Base-by-base conservation (phyloP, 768 basidiomycete genomes). In the Russula dissimulans region DNA sequence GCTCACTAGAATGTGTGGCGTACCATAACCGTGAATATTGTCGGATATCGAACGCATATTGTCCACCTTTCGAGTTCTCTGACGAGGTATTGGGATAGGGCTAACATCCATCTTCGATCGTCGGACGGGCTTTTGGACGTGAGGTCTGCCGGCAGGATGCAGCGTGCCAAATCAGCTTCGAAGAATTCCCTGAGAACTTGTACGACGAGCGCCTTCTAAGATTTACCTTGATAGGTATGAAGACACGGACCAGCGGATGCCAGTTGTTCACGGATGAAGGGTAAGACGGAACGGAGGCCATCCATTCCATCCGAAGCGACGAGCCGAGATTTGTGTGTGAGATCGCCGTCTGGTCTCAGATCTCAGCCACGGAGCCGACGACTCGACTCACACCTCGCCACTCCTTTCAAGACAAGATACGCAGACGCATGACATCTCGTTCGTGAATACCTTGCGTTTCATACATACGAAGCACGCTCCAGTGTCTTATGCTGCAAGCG, bases 1-100 rank as follows among this genome's bases (percentile, higher is more conserved):
- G n/a, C n/a, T 12, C 36, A 29, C 17, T 18, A n/a, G 34, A 47
- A 48, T 12, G 36, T 14, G 50, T 17, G 22, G 34, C 61, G 51
- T 32, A 62, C 61, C 56, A 11, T 53, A 49, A 14, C 56, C 56
- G 14, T 62, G 61, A 22, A 62, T 31, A 54, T 54, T 57, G 56
- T 62, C 61, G 15, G 3, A 2, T 57, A 62, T 62, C 1, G 56
- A 57, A 31, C 61, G 39, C 61, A 62, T 62, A 48, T 9, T 43
- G 38, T 52, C 29, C 45, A 9, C 45, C 12, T 42, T 46, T 44
- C 51, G 44, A 10, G 38, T 8, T 17, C 45, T 52, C 56, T 29
- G 56, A n/a, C 3, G 45, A 34, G 34, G 56, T 42, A 31, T n/a
- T 52, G 39, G 26, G 56, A 18, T 14, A 32, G 45, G n/a, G 34